These are phyloP conservation scores for Acanthamoeba rhysodes DNA, from an alignment of 208 protist genomes.

Conservation along the genomic window DNA sequence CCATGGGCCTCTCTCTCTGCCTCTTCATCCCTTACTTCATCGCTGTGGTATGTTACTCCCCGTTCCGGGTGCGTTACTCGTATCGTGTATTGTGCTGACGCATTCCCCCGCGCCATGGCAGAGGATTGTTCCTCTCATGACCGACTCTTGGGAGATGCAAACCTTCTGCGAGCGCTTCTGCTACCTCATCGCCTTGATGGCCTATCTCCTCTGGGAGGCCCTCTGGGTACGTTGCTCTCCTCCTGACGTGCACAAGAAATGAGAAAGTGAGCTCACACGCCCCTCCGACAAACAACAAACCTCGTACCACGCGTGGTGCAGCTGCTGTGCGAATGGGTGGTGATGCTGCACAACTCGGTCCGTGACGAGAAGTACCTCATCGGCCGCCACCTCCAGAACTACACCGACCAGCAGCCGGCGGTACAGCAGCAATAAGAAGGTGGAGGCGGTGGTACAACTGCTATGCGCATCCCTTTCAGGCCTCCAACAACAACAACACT, in stretches of 20 bases:
- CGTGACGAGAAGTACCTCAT: conserved; percentile 37
- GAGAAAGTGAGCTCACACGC: too few relatives aligned
- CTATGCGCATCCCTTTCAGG: too few relatives aligned
- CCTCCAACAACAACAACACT: too few relatives aligned
- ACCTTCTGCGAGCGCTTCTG: conserved; percentile 1
- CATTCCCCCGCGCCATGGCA: background rate
- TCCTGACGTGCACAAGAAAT: too few relatives aligned
- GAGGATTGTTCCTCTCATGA: background rate
- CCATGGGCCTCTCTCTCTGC: background rate
- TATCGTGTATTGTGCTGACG: background rate
- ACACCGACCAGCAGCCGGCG: background rate
- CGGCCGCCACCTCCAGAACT: conserved; percentile 59
- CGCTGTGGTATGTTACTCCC: background rate
- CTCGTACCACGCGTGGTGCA: background rate
- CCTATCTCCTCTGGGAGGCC: background rate
- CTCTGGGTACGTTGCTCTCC: background rate
- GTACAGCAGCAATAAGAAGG: too few relatives aligned
- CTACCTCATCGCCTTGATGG: background rate
- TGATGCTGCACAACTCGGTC: conserved; percentile 5
- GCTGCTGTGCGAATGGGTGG: background rate
- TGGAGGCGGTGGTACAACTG: too few relatives aligned
- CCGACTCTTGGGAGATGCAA: background rate
- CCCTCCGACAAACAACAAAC: too few relatives aligned
- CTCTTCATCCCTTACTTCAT: background rate
- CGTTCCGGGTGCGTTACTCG: background rate